These are phyloP conservation scores for Phytophthora brassicae DNA, from an alignment of 352 stramenopile genomes.

Conservation along the genomic window DNA sequence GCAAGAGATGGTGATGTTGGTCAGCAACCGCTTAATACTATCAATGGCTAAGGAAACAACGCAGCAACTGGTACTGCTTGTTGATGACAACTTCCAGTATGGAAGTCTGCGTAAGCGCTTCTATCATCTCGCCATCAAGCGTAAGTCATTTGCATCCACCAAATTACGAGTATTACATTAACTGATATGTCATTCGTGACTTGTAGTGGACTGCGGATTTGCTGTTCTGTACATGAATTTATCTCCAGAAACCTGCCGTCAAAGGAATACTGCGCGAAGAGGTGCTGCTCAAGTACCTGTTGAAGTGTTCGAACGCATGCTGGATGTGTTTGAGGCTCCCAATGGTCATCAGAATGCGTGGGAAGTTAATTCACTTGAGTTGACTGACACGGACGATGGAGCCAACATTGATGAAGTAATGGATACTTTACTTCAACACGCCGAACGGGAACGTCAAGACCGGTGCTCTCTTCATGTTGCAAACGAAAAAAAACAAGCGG, in stretches of 20 bases:
- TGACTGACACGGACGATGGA: background rate
- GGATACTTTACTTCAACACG: slow-evolving; percentile 21
- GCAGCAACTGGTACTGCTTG: slow-evolving; percentile 45
- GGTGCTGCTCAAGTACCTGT: slow-evolving; percentile 37
- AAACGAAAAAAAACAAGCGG: background rate
- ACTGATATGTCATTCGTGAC: slow-evolving; percentile 24
- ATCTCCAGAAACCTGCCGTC: slow-evolving; percentile 30
- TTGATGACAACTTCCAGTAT: slow-evolving; percentile 77
- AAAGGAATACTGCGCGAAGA: slow-evolving; percentile 43
- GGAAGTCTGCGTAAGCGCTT: slow-evolving; percentile 73
- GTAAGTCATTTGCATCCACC: slow-evolving; percentile 25
- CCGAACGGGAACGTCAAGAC: slow-evolving; percentile 10
- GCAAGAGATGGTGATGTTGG: slow-evolving; percentile 39
- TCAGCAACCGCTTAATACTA: slow-evolving; percentile 19
- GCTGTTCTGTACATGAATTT: slow-evolving; percentile 43
- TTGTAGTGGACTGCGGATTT: slow-evolving; percentile 45
- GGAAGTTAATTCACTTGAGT: slow-evolving; percentile 35
- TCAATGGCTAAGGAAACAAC: background rate
- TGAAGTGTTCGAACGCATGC: slow-evolving; percentile 53
- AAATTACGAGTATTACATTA: background rate
- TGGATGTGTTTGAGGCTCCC: slow-evolving; percentile 44
- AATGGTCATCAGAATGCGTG: slow-evolving; percentile 25
- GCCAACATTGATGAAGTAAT: slow-evolving; percentile 11
- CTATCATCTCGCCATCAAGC: slow-evolving; percentile 47
- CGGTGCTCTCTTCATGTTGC: background rate